Evolutionary conservation across 1,139 yeast genomes (phyloP).

Genomic region (Lizanozyma gosingica): DNA sequence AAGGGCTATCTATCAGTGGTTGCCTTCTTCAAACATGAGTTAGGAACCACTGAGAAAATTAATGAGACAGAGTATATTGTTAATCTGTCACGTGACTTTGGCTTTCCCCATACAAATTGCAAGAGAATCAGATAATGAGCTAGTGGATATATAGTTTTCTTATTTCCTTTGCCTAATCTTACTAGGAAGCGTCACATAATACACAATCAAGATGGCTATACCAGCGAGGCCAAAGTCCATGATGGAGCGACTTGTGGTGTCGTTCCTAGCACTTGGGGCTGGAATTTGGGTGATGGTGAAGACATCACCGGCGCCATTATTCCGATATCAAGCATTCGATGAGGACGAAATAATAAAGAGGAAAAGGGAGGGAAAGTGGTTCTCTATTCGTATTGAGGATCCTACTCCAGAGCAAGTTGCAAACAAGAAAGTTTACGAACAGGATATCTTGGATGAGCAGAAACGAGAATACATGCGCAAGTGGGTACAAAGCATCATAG

Average conservation of each 20-base stretch:
- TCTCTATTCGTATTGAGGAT: not conserved
- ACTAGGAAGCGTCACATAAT: no score
- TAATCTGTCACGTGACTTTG: no score
- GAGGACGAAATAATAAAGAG: not conserved
- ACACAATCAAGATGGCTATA: not conserved
- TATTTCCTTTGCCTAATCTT: no score
- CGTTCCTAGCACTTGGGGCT: not conserved
- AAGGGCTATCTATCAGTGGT: no score
- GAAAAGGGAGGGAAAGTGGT: not conserved
- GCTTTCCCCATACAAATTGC: no score
- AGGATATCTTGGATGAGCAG: not conserved
- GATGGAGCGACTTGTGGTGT: not conserved
- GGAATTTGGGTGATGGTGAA: not conserved
- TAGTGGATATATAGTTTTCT: no score
- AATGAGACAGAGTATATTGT: no score
- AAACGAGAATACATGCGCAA: not conserved
- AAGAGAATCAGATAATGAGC: no score
- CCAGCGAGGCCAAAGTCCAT: not conserved
- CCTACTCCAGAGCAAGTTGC: not conserved
- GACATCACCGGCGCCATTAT: not conserved
- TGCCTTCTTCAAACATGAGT: no score
- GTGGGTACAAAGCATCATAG: not conserved
- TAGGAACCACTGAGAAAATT: no score
- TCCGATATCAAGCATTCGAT: not conserved
- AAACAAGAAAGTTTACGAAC: not conserved